Evolutionary conservation across 805 yeast species (phyloP).

Genomic region (Candida gorgasii): DNA sequence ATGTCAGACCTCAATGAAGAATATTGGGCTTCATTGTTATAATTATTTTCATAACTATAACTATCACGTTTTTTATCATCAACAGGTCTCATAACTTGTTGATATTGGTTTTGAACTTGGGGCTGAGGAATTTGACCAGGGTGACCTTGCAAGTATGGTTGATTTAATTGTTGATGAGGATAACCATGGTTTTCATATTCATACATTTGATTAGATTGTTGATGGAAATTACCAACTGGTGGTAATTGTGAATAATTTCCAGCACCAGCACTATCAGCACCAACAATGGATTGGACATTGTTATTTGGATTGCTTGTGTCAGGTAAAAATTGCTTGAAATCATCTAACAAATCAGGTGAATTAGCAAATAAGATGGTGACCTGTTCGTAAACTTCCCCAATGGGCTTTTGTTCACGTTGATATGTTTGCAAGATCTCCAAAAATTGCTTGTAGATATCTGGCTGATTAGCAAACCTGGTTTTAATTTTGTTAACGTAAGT

Average conservation of each 20-base stretch:
- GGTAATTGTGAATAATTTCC: constrained; percentile 60
- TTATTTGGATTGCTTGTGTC: constrained; percentile 55
- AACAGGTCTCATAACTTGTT: constrained; percentile 1
- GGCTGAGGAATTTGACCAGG: not conserved
- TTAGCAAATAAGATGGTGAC: constrained; percentile 85
- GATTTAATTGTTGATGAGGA: not conserved
- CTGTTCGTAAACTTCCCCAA: constrained; percentile 92
- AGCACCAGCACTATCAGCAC: constrained; percentile 33
- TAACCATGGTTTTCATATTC: not conserved
- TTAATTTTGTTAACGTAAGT: constrained; percentile 95
- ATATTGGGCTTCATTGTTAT: constrained; percentile 44
- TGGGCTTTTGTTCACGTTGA: constrained; percentile 94
- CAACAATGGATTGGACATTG: constrained; percentile 31
- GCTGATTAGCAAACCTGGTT: constrained; percentile 88
- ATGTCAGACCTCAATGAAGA: constrained; percentile 46
- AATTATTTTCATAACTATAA: constrained; percentile 31
- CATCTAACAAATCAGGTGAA: constrained; percentile 93
- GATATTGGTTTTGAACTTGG: constrained; percentile 3
- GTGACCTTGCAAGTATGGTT: not conserved
- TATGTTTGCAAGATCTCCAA: constrained; percentile 94
- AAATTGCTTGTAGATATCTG: constrained; percentile 93
- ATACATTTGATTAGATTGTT: constrained; percentile 1
- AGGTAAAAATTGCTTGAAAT: constrained; percentile 93
- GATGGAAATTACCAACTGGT: constrained; percentile 83
- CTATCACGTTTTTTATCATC: constrained; percentile 31